Evolutionary conservation across 1,139 yeast genomes (phyloP).

Genomic region (Scheffersomyces cryptocercus): DNA sequence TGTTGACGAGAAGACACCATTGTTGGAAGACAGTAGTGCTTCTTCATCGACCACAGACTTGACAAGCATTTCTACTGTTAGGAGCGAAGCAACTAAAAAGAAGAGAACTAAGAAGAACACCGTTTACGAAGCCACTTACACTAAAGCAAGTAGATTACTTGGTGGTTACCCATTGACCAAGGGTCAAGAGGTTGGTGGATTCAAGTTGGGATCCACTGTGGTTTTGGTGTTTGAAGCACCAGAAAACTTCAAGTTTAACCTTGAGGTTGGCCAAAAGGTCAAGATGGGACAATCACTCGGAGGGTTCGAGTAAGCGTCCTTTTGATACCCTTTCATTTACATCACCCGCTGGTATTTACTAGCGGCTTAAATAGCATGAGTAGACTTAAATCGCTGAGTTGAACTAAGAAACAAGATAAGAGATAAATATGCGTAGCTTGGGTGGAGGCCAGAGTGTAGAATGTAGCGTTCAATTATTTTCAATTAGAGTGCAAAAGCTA

Average conservation of each 20-base stretch:
- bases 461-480: no score
- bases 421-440: no score
- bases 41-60: constrained; percentile 9
- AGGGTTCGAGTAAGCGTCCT: constrained; percentile 23
- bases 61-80: constrained; percentile 13
- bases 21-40: constrained; percentile 18
- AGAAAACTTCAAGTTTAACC: constrained; percentile 64
- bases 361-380: no score
- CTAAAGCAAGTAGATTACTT: constrained; percentile 72
- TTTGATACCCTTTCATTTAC: background rate
- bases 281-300: constrained; percentile 88
- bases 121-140: constrained; percentile 93
- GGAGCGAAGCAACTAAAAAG: constrained; percentile 5
- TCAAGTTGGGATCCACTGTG: constrained; percentile 92
- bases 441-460: no score
- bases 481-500: no score
- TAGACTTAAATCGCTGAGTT: no score
- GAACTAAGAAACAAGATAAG: no score
- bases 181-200: constrained; percentile 98
- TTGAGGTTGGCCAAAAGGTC: constrained; percentile 73
- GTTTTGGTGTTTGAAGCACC: constrained; percentile 98
- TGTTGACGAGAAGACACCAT: constrained; percentile 34
- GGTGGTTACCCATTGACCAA: constrained; percentile 88
- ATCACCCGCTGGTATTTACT: background rate
- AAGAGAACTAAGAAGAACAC: constrained; percentile 66